Conservation (phyloP, 495 filamentous ascomycete genomes). For the Neurospora sp. region DNA sequence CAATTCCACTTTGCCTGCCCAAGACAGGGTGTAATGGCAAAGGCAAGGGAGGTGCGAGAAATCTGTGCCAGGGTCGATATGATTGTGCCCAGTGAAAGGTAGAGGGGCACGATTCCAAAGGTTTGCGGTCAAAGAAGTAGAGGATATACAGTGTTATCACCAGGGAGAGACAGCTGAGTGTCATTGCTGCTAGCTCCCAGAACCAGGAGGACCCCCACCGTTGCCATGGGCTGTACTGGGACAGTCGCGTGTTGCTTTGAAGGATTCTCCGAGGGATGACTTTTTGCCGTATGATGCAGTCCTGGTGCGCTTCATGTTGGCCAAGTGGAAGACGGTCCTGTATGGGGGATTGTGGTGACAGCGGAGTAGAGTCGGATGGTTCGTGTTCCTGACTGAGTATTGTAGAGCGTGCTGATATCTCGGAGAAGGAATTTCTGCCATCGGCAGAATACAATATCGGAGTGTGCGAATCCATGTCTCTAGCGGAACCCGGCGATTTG, state of each 20-base stretch:
- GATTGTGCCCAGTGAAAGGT: not conserved
- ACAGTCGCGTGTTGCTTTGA: not conserved
- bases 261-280: not conserved
- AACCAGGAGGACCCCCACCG: not conserved
- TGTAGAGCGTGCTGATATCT: too few relatives aligned
- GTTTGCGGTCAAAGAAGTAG: not conserved
- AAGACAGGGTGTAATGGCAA: not conserved
- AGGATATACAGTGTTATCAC: not conserved
- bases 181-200: not conserved
- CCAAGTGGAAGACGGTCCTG: not conserved
- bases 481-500: too few relatives aligned
- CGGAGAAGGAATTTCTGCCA: too few relatives aligned
- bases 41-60: not conserved
- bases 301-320: not conserved
- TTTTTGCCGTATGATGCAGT: not conserved
- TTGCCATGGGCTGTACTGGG: not conserved
- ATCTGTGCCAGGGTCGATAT: not conserved
- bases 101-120: not conserved
- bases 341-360: not conserved
- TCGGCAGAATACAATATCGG: too few relatives aligned
- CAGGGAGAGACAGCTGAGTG: not conserved
- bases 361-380: not conserved
- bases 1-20: not conserved
- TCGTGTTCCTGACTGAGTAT: not conserved
- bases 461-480: too few relatives aligned